phyloP scores from a whole-genome alignment of 306 rosid species.

The Fragaria iinumae region DNA sequence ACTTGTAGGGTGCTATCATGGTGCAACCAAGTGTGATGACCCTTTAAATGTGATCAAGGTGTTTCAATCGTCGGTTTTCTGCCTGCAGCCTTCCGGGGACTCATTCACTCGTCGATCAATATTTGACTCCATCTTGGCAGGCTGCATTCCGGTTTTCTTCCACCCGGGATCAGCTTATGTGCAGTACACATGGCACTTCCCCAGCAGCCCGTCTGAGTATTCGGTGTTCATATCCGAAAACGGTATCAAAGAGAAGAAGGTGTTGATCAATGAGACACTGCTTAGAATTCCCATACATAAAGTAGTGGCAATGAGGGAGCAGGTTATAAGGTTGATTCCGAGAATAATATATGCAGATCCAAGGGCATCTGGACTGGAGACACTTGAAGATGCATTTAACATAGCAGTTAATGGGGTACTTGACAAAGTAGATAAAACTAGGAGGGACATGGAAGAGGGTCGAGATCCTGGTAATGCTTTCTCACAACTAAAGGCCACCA shows the following conservation, averaged over 20 bases:
- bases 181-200: constrained; percentile 61
- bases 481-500: background rate
- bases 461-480: constrained; percentile 5
- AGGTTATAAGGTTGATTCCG: constrained; percentile 49
- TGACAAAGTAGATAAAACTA: constrained; percentile 34
- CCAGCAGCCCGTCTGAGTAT: constrained; percentile 27
- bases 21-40: constrained; percentile 22
- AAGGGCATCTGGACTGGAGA: constrained; percentile 23
- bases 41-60: constrained; percentile 32
- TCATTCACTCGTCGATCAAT: constrained; percentile 53
- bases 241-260: constrained; percentile 30
- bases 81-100: constrained; percentile 60
- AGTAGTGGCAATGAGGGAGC: constrained; percentile 41
- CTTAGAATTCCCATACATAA: constrained; percentile 17
- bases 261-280: constrained; percentile 37
- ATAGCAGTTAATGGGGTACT: constrained; percentile 51
- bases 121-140: constrained; percentile 55
- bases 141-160: constrained; percentile 64
- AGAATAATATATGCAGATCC: constrained; percentile 45
- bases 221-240: constrained; percentile 34
- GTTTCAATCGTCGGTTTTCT: constrained; percentile 47
- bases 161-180: constrained; percentile 47
- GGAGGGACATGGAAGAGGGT: constrained; percentile 21
- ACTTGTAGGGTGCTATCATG: constrained; percentile 27
- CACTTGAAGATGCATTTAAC: constrained; percentile 53